phyloP scores from a whole-genome alignment of 495 filamentous ascomycete species.

The Neurospora sublineolata region DNA sequence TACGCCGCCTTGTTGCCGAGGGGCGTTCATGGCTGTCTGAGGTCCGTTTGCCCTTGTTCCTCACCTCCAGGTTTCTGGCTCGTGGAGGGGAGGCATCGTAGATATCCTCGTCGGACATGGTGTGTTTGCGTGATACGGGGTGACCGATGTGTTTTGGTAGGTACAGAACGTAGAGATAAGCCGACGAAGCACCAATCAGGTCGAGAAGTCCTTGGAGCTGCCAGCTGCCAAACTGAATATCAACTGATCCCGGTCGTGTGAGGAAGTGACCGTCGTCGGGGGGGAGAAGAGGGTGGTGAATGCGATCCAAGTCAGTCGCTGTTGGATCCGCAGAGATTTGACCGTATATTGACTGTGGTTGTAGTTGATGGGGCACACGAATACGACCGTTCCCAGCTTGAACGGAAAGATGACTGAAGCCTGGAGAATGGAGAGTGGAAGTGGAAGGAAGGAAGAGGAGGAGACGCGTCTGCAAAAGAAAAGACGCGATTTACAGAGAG shows the following conservation, averaged over 20 bases:
- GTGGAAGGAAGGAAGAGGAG: not conserved
- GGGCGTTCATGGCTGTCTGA: conserved; percentile 33
- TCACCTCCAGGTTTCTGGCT: not conserved
- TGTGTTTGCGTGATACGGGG: not conserved
- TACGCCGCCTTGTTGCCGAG: conserved; percentile 26
- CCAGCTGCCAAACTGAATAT: not conserved
- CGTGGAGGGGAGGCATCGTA: not conserved
- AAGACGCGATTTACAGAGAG: not conserved
- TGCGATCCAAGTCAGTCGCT: not conserved
- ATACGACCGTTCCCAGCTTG: not conserved
- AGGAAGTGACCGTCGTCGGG: not conserved
- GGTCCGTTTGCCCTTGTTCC: conserved; percentile 39
- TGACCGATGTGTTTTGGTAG: not conserved
- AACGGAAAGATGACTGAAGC: not conserved
- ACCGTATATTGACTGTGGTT: not conserved
- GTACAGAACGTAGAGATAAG: not conserved
- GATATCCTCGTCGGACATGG: not conserved
- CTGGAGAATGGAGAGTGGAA: not conserved
- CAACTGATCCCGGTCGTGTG: not conserved
- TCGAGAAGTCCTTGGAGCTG: not conserved
- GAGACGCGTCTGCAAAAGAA: not conserved
- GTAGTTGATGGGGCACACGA: not conserved
- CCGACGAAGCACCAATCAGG: not conserved
- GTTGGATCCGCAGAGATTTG: not conserved
- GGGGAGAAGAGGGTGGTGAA: not conserved